Percentiles rank a stretch among this genome's conserved stretches.
Conservation (phyloP, 345 rosid genomes). For the Mangifera indica region DNA sequence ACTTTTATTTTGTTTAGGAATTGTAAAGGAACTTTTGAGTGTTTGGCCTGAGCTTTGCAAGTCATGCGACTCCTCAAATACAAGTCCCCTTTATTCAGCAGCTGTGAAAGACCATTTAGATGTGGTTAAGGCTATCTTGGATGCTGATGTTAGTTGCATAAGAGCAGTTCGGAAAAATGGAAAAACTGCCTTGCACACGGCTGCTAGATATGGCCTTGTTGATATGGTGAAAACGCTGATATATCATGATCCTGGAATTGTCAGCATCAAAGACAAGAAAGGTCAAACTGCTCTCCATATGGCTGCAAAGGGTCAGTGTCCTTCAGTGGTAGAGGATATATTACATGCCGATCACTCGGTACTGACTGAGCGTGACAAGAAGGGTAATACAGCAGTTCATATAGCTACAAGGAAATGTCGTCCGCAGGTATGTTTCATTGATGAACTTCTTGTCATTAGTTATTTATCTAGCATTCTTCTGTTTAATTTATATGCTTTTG, state of each 20-base stretch:
- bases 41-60: constrained; percentile 81
- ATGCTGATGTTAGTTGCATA: constrained; percentile 53
- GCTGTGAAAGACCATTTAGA: constrained; percentile 74
- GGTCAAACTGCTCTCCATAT: constrained; percentile 98
- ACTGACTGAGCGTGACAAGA: constrained; percentile 83
- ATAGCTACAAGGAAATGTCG: constrained; percentile 91
- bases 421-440: constrained; percentile 52
- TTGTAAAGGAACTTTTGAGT: constrained; percentile 65
- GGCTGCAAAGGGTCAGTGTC: constrained; percentile 83
- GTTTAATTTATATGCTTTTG: background rate
- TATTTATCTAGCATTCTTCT: background rate
- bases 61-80: constrained; percentile 63
- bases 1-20: constrained; percentile 39
- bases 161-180: constrained; percentile 87
- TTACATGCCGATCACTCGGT: constrained; percentile 55
- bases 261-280: constrained; percentile 78
- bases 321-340: constrained; percentile 66
- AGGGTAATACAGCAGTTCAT: constrained; percentile 90
- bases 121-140: constrained; percentile 70
- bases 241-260: constrained; percentile 62
- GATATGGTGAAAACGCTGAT: constrained; percentile 62
- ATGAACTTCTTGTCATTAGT: background rate
- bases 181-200: constrained; percentile 85
- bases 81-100: constrained; percentile 91
- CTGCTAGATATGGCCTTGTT: constrained; percentile 78